phyloP scores from a whole-genome alignment of 2,329 filamentous ascomycete species.

The Pseudogymnoascus sp. region DNA sequence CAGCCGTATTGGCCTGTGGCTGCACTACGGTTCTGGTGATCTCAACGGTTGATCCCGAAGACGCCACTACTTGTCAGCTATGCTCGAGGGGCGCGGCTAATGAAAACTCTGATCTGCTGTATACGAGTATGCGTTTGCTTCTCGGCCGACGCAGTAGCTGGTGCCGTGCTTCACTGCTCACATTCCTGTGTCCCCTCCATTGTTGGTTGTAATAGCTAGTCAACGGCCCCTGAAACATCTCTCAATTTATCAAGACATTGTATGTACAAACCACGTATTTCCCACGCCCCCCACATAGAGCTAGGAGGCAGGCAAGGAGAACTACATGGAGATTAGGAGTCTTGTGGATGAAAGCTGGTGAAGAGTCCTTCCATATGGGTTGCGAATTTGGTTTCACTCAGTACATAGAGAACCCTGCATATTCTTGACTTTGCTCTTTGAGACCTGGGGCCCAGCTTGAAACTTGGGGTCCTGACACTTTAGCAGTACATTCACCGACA shows the following conservation, averaged over 20 bases:
- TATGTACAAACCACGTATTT: neutral
- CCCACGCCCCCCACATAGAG: neutral
- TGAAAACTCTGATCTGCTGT: neutral
- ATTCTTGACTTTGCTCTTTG: neutral
- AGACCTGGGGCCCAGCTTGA: neutral
- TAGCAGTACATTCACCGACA: neutral
- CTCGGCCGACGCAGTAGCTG: neutral
- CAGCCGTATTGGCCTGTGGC: neutral
- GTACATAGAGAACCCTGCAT: neutral
- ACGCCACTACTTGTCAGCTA: neutral
- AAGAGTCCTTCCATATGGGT: neutral
- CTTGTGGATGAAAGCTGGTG: neutral
- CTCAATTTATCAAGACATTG: neutral
- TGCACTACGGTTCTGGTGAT: neutral
- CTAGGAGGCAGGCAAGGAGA: neutral
- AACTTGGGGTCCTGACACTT: neutral
- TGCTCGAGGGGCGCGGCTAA: neutral
- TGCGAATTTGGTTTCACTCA: neutral
- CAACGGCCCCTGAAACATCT: neutral
- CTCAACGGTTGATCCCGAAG: neutral
- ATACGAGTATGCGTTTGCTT: neutral
- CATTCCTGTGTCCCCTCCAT: neutral
- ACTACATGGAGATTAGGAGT: neutral
- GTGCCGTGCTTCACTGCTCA: neutral
- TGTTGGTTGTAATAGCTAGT: neutral